Conservation (phyloP, 805 yeast species). For the Teunomyces barrocoloradensis region DNA sequence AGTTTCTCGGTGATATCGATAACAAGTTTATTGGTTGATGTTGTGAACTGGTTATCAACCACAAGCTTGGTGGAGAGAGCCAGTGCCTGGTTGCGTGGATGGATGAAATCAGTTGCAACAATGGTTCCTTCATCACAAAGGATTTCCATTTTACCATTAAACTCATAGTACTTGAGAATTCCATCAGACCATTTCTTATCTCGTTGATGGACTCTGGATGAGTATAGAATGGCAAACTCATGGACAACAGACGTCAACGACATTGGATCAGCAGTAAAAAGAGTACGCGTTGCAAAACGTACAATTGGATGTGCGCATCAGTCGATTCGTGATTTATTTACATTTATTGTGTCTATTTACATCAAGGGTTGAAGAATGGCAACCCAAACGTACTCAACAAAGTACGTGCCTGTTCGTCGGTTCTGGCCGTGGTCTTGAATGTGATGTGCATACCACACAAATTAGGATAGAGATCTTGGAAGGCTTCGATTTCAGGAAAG, state of each 20-base stretch:
- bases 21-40: conserved; percentile 26
- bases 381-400: conserved; percentile 78
- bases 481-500: conserved; percentile 93
- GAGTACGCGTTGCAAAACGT: neutral
- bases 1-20: conserved; percentile 8
- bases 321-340: neutral
- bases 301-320: too few species aligned
- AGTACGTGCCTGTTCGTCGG: conserved; percentile 85
- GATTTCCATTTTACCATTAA: conserved; percentile 48
- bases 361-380: conserved; percentile 52
- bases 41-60: conserved; percentile 20
- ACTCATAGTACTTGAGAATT: conserved; percentile 40
- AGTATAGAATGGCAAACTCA: conserved; percentile 47
- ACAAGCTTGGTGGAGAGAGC: conserved; percentile 12
- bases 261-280: neutral
- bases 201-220: conserved; percentile 44
- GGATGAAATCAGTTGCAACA: conserved; percentile 32
- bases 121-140: conserved; percentile 34
- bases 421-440: conserved; percentile 83
- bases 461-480: conserved; percentile 85
- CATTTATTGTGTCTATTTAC: conserved; percentile 4
- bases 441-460: conserved; percentile 85
- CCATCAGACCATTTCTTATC: conserved; percentile 56
- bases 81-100: conserved; percentile 16
- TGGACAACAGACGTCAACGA: conserved; percentile 36